A percentile compares a stretch with the other conserved stretches of the same genome.
phyloP scores from a whole-genome alignment of 441 rosid genomes.

The Capsella rubella region DNA sequence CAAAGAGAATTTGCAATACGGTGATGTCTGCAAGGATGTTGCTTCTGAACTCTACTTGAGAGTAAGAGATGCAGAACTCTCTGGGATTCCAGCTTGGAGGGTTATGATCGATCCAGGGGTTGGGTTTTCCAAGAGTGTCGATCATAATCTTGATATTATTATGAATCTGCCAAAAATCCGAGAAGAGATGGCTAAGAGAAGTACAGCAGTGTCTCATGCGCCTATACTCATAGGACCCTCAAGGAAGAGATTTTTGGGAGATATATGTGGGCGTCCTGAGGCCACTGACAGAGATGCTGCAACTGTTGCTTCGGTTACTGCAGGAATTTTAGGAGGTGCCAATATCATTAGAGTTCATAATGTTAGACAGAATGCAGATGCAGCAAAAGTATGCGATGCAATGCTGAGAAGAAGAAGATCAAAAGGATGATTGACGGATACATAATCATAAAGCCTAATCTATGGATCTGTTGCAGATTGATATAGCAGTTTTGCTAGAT shows the following conservation, averaged over 20 bases:
- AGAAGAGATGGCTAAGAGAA: conserved; percentile 69
- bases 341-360: conserved; percentile 93
- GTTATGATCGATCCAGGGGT: conserved; percentile 87
- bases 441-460: neutral
- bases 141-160: conserved; percentile 78
- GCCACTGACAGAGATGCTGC: conserved; percentile 90
- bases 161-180: conserved; percentile 64
- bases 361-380: conserved; percentile 76
- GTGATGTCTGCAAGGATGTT: conserved; percentile 73
- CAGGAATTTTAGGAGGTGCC: conserved; percentile 78
- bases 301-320: conserved; percentile 72
- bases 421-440: conserved; percentile 20
- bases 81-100: conserved; percentile 93
- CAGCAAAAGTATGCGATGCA: conserved; percentile 82
- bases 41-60: conserved; percentile 68
- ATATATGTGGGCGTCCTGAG: conserved; percentile 62
- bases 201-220: conserved; percentile 71
- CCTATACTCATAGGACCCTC: conserved; percentile 89
- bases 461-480: neutral
- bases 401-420: conserved; percentile 53
- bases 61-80: conserved; percentile 68
- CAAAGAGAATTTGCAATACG: conserved; percentile 64
- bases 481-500: conserved; percentile 8
- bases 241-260: conserved; percentile 86
- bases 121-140: conserved; percentile 82